phyloP scores from a whole-genome alignment of 257 asterid genomes.

The Gardenia jasminoides region DNA sequence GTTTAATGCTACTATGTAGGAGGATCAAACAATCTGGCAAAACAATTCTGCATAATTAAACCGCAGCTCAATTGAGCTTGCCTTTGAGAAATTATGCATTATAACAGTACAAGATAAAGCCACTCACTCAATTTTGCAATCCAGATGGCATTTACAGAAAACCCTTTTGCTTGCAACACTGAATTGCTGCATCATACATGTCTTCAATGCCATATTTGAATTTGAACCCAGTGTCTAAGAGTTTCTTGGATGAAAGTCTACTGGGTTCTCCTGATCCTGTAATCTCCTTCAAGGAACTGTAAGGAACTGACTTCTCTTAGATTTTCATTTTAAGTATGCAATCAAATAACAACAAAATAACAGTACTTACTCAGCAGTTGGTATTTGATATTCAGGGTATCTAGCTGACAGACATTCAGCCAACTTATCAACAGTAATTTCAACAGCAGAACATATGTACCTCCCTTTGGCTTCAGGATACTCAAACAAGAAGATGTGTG shows the following conservation, averaged over 20 bases:
- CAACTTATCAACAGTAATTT: conserved; percentile 29
- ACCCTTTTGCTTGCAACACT: conserved; percentile 43
- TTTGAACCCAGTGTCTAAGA: conserved; percentile 44
- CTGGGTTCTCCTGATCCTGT: no score
- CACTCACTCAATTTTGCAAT: background rate
- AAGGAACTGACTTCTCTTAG: no score
- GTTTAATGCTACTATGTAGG: no score
- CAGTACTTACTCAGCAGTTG: conserved; percentile 42
- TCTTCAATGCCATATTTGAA: conserved; percentile 42
- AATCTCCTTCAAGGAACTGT: no score
- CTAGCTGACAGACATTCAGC: conserved; percentile 31
- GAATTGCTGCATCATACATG: conserved; percentile 22
- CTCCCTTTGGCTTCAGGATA: conserved; percentile 21
- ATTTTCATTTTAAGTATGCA: background rate
- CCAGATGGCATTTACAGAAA: conserved; percentile 28
- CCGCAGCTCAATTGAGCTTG: no score
- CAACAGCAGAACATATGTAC: conserved; percentile 38
- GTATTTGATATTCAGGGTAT: conserved; percentile 50
- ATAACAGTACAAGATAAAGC: no score
- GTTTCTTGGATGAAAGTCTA: conserved; percentile 31
- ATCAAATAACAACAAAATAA: background rate
- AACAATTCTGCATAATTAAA: no score
- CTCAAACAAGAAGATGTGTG: no score
- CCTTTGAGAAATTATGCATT: no score
- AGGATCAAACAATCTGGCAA: no score